Percentiles rank a stretch among this genome's conserved stretches.
These are phyloP conservation scores for Meyerozyma athensensis DNA, from an alignment of 1,139 yeast species.

Conservation along the genomic window DNA sequence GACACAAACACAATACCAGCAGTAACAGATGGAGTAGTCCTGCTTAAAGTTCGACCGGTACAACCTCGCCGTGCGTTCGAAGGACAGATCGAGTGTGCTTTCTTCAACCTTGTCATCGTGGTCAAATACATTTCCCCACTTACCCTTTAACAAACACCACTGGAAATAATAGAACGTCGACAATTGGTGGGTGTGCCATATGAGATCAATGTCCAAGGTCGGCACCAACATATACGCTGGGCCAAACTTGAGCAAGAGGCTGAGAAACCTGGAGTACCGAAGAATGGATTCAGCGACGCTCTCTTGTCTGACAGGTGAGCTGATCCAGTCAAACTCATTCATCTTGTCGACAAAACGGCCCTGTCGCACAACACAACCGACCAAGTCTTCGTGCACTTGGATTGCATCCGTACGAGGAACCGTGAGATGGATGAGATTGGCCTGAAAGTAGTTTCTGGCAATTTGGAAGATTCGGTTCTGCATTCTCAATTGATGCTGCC, in stretches of 20 bases:
- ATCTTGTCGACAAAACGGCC: conserved; percentile 27
- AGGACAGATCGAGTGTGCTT: conserved; percentile 16
- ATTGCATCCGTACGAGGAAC: conserved; percentile 10
- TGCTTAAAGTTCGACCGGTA: conserved; percentile 17
- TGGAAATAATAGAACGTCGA: conserved; percentile 20
- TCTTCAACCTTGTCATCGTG: conserved; percentile 27
- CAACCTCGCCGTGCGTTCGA: conserved; percentile 17
- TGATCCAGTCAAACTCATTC: conserved; percentile 26
- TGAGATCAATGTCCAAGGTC: conserved; percentile 35
- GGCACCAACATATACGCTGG: conserved; percentile 23
- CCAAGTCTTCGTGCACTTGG: conserved; percentile 25
- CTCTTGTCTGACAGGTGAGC: conserved; percentile 17
- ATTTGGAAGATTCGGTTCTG: conserved; percentile 4
- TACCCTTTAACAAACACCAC: conserved; percentile 12
- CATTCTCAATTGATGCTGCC: background rate
- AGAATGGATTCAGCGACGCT: conserved; percentile 18
- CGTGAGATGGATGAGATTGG: conserved; percentile 20
- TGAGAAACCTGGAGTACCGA: conserved; percentile 25
- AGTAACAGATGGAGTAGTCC: conserved; percentile 24
- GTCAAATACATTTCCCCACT: conserved; percentile 15
- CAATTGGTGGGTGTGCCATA: conserved; percentile 40
- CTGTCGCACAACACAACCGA: conserved; percentile 28
- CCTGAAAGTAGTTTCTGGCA: conserved; percentile 14
- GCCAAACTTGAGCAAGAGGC: conserved; percentile 13
- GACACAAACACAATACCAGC: conserved; percentile 20